Evolutionary conservation across 768 basidiomycete genomes (phyloP).

Genomic region (Grammothele lineata): DNA sequence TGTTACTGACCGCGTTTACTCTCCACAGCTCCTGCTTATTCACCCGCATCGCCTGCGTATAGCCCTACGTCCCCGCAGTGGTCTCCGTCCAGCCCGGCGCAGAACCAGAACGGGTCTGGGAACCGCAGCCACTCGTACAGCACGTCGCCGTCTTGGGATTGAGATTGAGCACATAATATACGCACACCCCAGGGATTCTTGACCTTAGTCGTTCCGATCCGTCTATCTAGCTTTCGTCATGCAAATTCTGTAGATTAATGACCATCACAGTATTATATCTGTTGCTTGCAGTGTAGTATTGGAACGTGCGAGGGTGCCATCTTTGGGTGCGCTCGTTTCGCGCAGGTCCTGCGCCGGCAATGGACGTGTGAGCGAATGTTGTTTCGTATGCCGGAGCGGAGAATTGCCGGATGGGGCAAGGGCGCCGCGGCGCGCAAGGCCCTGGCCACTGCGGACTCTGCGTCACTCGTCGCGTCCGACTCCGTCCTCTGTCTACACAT

Average conservation of each 20-base stretch:
- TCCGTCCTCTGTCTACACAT: no score
- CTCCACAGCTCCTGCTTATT: slow-evolving; percentile 69
- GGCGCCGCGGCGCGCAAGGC: not conserved
- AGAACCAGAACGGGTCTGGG: slow-evolving; percentile 37
- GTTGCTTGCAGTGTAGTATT: not conserved
- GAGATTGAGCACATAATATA: slow-evolving; percentile 11
- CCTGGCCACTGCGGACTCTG: not conserved
- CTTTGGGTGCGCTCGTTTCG: no score
- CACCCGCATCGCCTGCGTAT: slow-evolving; percentile 83
- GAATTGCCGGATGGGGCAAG: not conserved
- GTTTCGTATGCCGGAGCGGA: not conserved
- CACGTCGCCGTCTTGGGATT: slow-evolving; percentile 53
- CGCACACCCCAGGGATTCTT: slow-evolving; percentile 14
- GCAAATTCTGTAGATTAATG: slow-evolving; percentile 18
- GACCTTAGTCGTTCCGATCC: slow-evolving; percentile 12
- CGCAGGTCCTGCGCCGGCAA: no score
- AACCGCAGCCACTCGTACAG: slow-evolving; percentile 40
- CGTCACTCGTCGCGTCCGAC: not conserved
- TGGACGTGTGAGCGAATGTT: no score
- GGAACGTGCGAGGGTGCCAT: no score
- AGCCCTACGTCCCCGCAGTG: slow-evolving; percentile 82
- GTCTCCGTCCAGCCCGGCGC: slow-evolving; percentile 79
- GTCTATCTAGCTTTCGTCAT: slow-evolving; percentile 16
- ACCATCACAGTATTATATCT: slow-evolving; percentile 7
- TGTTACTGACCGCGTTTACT: slow-evolving; percentile 4